A percentile compares a stretch with the other conserved stretches of the same genome.
phyloP scores from a whole-genome alignment of 169 alveolate genomes.

The Plasmodium fragile region DNA sequence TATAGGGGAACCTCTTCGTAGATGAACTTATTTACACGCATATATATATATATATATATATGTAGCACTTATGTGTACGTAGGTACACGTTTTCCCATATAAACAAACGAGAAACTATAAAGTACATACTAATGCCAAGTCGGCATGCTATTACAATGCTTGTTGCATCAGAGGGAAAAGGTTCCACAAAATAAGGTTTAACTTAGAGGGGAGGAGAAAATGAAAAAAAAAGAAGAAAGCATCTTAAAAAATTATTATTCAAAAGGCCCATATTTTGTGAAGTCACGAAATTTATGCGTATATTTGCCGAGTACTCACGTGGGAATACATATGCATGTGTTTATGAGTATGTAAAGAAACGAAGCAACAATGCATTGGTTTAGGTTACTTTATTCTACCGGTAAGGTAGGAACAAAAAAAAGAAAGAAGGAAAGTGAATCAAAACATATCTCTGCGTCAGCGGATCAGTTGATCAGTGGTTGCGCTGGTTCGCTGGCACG shows the following conservation, averaged over 20 bases:
- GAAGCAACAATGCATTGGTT: not conserved
- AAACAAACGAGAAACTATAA: not conserved
- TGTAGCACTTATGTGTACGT: slow-evolving; percentile 10
- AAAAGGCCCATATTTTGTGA: not conserved
- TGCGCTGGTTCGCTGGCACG: not conserved
- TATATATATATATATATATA: not conserved
- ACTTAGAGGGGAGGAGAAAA: not conserved
- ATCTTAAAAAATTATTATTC: not conserved
- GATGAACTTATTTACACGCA: not conserved
- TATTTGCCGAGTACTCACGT: not conserved
- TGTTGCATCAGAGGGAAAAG: not conserved
- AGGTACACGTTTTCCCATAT: not conserved
- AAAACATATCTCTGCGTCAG: not conserved
- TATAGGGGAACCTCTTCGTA: not conserved
- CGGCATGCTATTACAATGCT: not conserved
- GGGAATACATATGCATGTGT: not conserved
- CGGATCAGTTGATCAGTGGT: not conserved
- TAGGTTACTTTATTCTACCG: slow-evolving; percentile 3
- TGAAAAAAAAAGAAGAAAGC: not conserved
- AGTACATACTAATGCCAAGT: not conserved
- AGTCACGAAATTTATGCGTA: not conserved
- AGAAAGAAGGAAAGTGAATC: not conserved
- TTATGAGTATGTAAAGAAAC: not conserved
- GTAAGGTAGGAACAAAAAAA: not conserved
- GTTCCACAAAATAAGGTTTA: not conserved